Percentiles rank a stretch among this genome's conserved stretches.
Evolutionary conservation across 1,139 yeast species (phyloP).

Genomic region (Protomyces inundatus): DNA sequence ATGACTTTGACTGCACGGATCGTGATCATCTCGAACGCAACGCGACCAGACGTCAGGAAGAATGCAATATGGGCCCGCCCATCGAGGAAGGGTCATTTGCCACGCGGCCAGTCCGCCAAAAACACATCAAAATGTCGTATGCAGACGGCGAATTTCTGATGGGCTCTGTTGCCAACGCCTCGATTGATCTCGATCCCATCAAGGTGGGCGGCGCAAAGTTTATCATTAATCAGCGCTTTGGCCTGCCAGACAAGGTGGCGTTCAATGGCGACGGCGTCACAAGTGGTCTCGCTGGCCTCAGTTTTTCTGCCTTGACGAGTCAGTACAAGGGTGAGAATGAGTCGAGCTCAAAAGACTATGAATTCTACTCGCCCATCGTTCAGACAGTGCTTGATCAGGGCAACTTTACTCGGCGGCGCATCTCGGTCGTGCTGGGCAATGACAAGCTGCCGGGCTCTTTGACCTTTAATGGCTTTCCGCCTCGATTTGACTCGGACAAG

Average conservation of each 20-base stretch:
- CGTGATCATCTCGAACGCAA: neutral
- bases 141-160: conserved; percentile 15
- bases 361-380: neutral
- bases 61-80: conserved; percentile 3
- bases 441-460: neutral
- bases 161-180: neutral
- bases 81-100: conserved; percentile 3
- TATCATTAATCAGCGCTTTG: neutral
- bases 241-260: neutral
- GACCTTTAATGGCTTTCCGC: neutral
- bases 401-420: neutral
- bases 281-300: conserved; percentile 14
- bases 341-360: neutral
- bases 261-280: conserved; percentile 9
- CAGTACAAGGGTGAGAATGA: neutral
- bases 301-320: neutral
- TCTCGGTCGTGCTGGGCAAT: neutral
- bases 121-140: conserved; percentile 1
- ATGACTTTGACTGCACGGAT: conserved; percentile 9
- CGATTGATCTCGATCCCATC: neutral
- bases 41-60: neutral
- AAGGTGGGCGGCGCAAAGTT: neutral
- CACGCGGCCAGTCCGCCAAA: conserved; percentile 1
- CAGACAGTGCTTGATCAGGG: neutral
- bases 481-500: neutral